phyloP scores from a whole-genome alignment of 345 rosid genomes.

The Ceriops decandra region DNA sequence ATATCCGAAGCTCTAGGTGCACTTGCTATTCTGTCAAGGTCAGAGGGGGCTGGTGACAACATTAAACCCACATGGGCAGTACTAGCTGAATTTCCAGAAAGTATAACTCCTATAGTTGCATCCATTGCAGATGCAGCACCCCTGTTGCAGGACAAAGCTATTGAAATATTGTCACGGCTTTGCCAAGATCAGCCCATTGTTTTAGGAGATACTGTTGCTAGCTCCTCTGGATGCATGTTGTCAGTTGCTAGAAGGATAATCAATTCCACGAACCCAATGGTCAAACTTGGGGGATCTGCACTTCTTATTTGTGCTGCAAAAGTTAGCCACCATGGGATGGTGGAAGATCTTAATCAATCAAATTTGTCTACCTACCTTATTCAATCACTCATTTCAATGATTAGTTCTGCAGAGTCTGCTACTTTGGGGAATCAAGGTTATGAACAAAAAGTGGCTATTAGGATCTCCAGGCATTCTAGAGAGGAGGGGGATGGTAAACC shows the following conservation, averaged over 20 bases:
- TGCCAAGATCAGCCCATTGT: conserved; percentile 76
- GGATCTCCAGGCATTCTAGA: conserved; percentile 56
- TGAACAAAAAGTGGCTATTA: conserved; percentile 49
- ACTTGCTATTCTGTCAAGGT: conserved; percentile 85
- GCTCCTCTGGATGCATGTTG: conserved; percentile 61
- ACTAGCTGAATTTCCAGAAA: conserved; percentile 72
- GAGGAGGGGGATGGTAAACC: conserved; percentile 50
- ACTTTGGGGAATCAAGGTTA: conserved; percentile 39
- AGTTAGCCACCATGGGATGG: conserved; percentile 71
- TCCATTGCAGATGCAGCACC: conserved; percentile 72
- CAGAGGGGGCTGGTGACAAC: conserved; percentile 47
- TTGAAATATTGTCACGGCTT: conserved; percentile 84
- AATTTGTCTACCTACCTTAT: conserved; percentile 57
- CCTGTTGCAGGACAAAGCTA: conserved; percentile 86
- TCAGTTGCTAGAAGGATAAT: conserved; percentile 75
- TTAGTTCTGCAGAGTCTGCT: conserved; percentile 48
- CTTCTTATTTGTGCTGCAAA: conserved; percentile 90
- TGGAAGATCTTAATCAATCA: conserved; percentile 83
- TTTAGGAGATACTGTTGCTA: conserved; percentile 68
- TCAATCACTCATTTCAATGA: conserved; percentile 72
- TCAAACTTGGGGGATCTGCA: conserved; percentile 94
- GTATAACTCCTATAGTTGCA: conserved; percentile 76
- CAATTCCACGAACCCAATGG: conserved; percentile 54
- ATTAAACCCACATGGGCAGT: conserved; percentile 93
- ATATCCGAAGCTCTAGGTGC: conserved; percentile 85